phyloP scores from a whole-genome alignment of 2,329 filamentous ascomycete genomes.

The Celoporthe dispersa region DNA sequence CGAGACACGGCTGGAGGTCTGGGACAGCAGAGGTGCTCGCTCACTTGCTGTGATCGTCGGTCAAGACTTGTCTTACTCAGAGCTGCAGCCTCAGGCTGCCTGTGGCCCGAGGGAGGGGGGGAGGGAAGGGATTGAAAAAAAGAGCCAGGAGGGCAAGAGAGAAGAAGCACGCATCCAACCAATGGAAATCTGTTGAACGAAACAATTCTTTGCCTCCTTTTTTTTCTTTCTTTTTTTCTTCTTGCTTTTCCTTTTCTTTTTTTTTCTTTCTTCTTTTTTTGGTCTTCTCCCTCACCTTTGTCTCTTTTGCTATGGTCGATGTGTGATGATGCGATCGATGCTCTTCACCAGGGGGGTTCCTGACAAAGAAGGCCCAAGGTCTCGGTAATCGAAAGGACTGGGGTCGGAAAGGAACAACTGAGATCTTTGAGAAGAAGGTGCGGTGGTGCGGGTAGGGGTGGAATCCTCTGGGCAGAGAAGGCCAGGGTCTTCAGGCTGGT shows the following conservation, averaged over 20 bases:
- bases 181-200: background rate
- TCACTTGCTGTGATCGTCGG: background rate
- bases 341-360: background rate
- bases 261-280: background rate
- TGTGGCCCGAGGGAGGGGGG: background rate
- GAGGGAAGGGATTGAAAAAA: background rate
- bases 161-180: background rate
- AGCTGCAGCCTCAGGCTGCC: background rate
- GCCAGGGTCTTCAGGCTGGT: background rate
- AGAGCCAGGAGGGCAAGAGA: background rate
- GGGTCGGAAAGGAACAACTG: background rate
- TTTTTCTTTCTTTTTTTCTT: too few relatives aligned
- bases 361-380: background rate
- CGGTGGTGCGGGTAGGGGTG: too few relatives aligned
- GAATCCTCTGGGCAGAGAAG: too few relatives aligned
- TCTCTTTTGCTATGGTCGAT: background rate
- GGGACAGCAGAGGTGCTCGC: background rate
- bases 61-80: background rate
- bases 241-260: background rate
- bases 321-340: background rate
- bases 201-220: background rate
- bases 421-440: background rate
- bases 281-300: too few relatives aligned
- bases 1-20: background rate
- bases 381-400: conserved; percentile 7